Evolutionary conservation across 164 flowering plant genomes (phyloP).

Genomic region (Tetracentron sinense): DNA sequence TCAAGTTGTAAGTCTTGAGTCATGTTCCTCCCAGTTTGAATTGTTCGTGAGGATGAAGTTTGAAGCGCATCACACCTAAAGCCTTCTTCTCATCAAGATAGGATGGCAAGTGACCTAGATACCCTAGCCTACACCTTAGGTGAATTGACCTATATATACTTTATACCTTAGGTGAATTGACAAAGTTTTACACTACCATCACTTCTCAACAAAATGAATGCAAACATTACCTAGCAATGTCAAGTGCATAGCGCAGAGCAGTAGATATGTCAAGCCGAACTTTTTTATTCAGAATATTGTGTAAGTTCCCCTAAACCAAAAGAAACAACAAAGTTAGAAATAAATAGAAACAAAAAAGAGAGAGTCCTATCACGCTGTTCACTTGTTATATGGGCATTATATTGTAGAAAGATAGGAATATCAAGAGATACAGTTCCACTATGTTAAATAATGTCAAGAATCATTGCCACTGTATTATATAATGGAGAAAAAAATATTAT

Average conservation of each 20-base stretch:
- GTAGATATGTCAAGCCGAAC: slow-evolving; percentile 39
- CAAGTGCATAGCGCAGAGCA: slow-evolving; percentile 57
- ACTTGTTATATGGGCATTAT: too few species aligned
- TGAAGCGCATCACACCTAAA: too few species aligned
- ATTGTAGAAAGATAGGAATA: neutral
- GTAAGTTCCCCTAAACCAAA: slow-evolving; percentile 35
- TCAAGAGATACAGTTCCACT: neutral
- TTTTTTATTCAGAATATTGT: slow-evolving; percentile 35
- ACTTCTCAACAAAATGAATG: neutral
- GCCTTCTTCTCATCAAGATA: too few species aligned
- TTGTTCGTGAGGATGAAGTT: too few species aligned
- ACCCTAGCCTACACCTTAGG: too few species aligned
- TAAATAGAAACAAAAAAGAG: too few species aligned
- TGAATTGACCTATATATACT: too few species aligned
- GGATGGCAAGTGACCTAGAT: too few species aligned
- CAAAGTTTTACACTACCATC: neutral
- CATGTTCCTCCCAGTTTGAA: too few species aligned
- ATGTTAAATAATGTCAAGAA: neutral
- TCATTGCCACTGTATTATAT: neutral
- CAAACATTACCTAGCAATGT: slow-evolving; percentile 50
- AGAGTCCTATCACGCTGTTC: too few species aligned
- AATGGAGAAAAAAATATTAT: too few species aligned
- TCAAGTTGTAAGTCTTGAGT: too few species aligned
- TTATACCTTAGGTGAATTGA: neutral
- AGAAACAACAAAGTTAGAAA: neutral